phyloP scores from a whole-genome alignment of 1,284 basidiomycete species.

The Kwoniella shivajii region DNA sequence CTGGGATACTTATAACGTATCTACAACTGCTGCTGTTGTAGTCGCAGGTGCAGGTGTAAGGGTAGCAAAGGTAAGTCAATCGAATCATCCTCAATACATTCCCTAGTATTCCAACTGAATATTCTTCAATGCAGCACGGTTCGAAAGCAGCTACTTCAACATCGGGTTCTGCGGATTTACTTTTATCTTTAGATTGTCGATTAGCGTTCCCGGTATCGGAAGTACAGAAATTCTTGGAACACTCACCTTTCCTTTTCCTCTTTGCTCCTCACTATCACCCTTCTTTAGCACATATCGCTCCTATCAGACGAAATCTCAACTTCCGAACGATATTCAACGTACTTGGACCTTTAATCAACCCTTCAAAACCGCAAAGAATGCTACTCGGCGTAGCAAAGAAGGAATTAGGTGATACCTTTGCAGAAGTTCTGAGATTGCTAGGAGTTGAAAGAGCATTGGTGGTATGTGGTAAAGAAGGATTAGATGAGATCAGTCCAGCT shows the following conservation, averaged over 20 bases:
- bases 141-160: conserved; percentile 90
- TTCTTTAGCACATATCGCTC: conserved; percentile 77
- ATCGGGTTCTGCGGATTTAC: conserved; percentile 90
- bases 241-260: conserved; percentile 85
- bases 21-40: conserved; percentile 90
- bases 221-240: conserved; percentile 58
- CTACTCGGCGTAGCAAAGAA: conserved; percentile 86
- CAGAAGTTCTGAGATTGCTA: conserved; percentile 64
- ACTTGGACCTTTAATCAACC: conserved; percentile 92
- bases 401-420: conserved; percentile 83
- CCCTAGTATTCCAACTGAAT: background rate
- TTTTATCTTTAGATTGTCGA: conserved; percentile 81
- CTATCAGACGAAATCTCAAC: conserved; percentile 81
- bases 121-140: conserved; percentile 68
- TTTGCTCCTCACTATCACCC: conserved; percentile 94
- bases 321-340: conserved; percentile 98
- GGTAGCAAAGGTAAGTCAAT: conserved; percentile 80
- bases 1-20: conserved; percentile 96
- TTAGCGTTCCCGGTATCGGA: conserved; percentile 69
- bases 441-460: conserved; percentile 82
- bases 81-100: background rate
- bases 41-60: conserved; percentile 91
- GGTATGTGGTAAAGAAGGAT: conserved; percentile 86
- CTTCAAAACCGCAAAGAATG: conserved; percentile 79
- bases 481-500: conserved; percentile 93